phyloP scores from a whole-genome alignment of 345 rosid species.

The Orychophragmus violaceus region DNA sequence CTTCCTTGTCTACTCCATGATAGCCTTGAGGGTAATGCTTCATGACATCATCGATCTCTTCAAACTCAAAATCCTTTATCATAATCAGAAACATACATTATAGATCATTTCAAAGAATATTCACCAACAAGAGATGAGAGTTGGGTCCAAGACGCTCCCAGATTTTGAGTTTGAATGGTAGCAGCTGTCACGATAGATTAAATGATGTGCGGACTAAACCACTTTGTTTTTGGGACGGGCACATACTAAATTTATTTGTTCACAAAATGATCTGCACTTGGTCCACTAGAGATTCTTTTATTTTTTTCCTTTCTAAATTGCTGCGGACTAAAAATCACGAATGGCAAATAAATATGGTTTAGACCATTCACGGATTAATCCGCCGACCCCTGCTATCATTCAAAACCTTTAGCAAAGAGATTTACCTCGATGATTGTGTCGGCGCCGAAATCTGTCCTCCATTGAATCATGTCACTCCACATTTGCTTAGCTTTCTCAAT shows the following conservation, averaged over 20 bases:
- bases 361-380: no score
- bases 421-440: constrained; percentile 83
- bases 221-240: no score
- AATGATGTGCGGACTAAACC: no score
- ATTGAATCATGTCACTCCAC: constrained; percentile 98
- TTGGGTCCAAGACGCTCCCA: not conserved
- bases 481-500: constrained; percentile 92
- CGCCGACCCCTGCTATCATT: no score
- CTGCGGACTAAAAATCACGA: no score
- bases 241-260: no score
- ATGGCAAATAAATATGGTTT: no score
- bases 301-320: no score
- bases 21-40: constrained; percentile 89
- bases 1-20: constrained; percentile 99
- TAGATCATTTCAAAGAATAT: not conserved
- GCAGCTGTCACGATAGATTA: no score
- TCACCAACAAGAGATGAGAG: not conserved
- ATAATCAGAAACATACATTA: not conserved
- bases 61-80: constrained; percentile 83
- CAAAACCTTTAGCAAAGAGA: not conserved
- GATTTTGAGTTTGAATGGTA: no score
- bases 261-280: no score
- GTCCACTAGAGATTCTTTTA: no score
- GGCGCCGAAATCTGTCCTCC: constrained; percentile 92
- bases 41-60: constrained; percentile 75